phyloP scores from a whole-genome alignment of 2,329 filamentous ascomycete genomes.

The Xylaria sp. region DNA sequence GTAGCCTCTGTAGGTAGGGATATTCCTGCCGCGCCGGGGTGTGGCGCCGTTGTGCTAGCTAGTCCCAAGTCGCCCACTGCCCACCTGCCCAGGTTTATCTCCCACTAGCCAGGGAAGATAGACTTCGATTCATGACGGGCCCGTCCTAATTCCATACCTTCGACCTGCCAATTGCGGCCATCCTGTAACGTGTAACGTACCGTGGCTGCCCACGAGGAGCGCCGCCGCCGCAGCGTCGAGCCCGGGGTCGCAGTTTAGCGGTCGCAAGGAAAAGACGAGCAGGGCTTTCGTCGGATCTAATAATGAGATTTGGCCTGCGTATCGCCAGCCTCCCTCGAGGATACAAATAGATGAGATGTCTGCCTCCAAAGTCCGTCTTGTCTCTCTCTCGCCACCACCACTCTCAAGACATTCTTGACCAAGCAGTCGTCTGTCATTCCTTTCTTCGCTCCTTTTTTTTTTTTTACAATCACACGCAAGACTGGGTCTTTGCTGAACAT shows the following conservation, averaged over 20 bases:
- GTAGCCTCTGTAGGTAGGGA: too few species aligned
- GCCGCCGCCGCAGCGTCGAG: background rate
- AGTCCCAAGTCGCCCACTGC: background rate
- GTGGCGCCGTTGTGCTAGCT: background rate
- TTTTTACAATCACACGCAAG: background rate
- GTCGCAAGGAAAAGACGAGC: too few species aligned
- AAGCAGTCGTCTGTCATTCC: background rate
- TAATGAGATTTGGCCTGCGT: too few species aligned
- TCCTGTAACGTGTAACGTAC: slow-evolving; percentile 19
- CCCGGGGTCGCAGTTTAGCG: too few species aligned
- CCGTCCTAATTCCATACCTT: slow-evolving; percentile 3
- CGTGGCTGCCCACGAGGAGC: slow-evolving; percentile 14
- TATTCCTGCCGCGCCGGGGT: background rate
- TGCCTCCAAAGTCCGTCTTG: background rate
- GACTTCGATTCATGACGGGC: slow-evolving; percentile 2
- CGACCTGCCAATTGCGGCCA: slow-evolving; percentile 15
- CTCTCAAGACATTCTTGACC: background rate
- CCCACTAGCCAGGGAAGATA: background rate
- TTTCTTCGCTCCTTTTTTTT: background rate
- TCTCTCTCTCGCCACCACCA: slow-evolving; percentile 5
- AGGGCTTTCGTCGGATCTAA: too few species aligned
- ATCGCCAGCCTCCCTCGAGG: background rate
- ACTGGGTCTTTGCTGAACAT: background rate
- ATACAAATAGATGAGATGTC: slow-evolving; percentile 16
- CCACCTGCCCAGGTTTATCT: background rate